Evolutionary conservation across 2,329 filamentous ascomycete species (phyloP).

Genomic region (Fusarium sp.): DNA sequence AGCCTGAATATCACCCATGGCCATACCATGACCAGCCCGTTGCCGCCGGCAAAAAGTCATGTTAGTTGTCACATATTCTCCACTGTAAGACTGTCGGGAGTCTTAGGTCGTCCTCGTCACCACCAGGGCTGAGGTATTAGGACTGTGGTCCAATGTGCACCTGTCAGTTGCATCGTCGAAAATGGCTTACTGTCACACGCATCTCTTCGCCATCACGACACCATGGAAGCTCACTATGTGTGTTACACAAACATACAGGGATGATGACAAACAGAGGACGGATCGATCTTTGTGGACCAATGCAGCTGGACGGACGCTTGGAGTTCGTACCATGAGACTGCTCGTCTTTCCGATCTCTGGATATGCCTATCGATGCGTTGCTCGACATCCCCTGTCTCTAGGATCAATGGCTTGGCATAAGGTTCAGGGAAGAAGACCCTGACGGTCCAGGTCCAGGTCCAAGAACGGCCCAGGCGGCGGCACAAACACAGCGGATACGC

Average conservation of each 20-base stretch:
- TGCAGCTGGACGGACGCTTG: conserved; percentile 26
- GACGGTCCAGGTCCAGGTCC: neutral
- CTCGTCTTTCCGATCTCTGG: conserved; percentile 24
- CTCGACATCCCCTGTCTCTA: conserved; percentile 4
- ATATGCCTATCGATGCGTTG: neutral
- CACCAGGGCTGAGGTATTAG: neutral
- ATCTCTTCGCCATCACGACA: conserved; percentile 25
- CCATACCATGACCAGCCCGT: neutral
- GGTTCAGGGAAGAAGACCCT: conserved; percentile 2
- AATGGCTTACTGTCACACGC: conserved; percentile 21
- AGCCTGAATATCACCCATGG: conserved; percentile 15
- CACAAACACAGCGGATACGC: conserved; percentile 1
- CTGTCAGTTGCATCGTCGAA: neutral
- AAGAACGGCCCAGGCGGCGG: neutral
- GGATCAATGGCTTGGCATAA: conserved; percentile 11
- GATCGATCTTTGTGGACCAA: conserved; percentile 43
- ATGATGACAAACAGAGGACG: conserved; percentile 34
- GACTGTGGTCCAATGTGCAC: neutral
- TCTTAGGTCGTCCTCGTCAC: neutral
- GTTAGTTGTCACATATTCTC: conserved; percentile 31
- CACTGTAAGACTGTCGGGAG: conserved; percentile 25
- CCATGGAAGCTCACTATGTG: conserved; percentile 26
- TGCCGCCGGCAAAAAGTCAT: conserved; percentile 36
- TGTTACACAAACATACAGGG: conserved; percentile 41
- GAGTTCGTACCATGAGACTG: conserved; percentile 35